Evolutionary conservation across 352 stramenopile species (phyloP), one percentile per base, ranked within the genome.

Genomic region (Pythium guiyangense): DNA sequence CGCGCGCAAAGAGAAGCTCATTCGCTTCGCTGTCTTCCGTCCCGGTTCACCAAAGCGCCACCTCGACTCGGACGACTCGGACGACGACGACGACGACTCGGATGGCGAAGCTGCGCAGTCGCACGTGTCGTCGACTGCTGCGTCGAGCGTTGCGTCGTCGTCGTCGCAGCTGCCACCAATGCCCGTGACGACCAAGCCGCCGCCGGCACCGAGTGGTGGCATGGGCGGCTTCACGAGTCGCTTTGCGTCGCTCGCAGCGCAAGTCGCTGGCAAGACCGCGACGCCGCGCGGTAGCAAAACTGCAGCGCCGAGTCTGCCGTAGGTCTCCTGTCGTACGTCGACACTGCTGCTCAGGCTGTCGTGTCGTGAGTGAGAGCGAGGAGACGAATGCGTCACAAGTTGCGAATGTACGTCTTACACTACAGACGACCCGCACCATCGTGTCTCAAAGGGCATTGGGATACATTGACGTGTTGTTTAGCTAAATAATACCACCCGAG

Each of bases 21-120:
- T 92, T 56, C 83, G 83, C 27, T 90, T 92, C 49, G 83, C 83
- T 4, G 76, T 85, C 42, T 90, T 90, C 63, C 73, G 71, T 8
- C 77, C 79, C 1, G 74, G 71, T 9, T 80, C 75, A 6, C 72
- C 67, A n/a, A 73, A 69, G 49, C 70, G 79, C 34, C 59, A 60
- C 42, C 25, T 60, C 15, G 67, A 75, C 20, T 85, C 75, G 18
- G 73, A 86, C 39, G 59, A 67, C 17, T 80, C 66, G 12, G 73
- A 78, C 37, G 76, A 62, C 35, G 64, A 62, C 35, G 64, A 71
- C 15, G 73, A 86, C 22, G 59, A 67, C n/a, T 83, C 67, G 6
- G 75, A 77, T 27, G 56, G 73, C n/a, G 31, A 20, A 6, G 67
- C 62, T 26, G 54, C 62, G 42, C 73, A 71, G 11, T 65, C 52